Percentiles rank a stretch among this genome's conserved stretches.
phyloP scores from a whole-genome alignment of 176 grass and related monocot genomes.

The Phragmites australis region DNA sequence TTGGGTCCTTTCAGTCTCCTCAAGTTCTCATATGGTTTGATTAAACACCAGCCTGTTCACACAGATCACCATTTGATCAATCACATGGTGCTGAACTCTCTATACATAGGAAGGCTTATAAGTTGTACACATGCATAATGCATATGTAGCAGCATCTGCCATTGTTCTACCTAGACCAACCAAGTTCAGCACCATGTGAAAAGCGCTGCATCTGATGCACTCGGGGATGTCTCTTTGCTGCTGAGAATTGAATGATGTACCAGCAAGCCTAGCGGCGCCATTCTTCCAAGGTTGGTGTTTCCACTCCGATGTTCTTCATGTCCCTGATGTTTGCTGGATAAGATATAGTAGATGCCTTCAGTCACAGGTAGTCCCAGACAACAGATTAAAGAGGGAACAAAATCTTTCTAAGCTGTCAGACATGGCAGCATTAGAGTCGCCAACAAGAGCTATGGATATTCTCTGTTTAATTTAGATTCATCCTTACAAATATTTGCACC shows the following conservation, averaged over 20 bases:
- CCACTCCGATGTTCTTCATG: conserved; percentile 80
- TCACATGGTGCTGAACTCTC: background rate
- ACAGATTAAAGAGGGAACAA: background rate
- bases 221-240: background rate
- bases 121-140: background rate
- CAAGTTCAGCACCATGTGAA: background rate
- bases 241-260: background rate
- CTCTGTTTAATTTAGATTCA: background rate
- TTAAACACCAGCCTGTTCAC: background rate
- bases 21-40: too few relatives aligned
- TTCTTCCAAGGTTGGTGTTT: conserved; percentile 71
- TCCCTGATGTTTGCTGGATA: conserved; percentile 77
- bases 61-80: background rate
- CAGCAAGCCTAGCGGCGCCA: conserved; percentile 47
- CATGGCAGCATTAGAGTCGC: background rate
- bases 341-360: background rate
- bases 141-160: background rate
- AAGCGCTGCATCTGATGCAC: background rate
- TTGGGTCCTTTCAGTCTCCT: too few relatives aligned
- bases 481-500: background rate
- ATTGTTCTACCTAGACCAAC: background rate
- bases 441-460: background rate
- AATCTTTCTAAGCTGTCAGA: background rate
- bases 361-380: background rate
- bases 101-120: background rate